phyloP scores from a whole-genome alignment of 169 alveolate species.

The Eimeria maxima region DNA sequence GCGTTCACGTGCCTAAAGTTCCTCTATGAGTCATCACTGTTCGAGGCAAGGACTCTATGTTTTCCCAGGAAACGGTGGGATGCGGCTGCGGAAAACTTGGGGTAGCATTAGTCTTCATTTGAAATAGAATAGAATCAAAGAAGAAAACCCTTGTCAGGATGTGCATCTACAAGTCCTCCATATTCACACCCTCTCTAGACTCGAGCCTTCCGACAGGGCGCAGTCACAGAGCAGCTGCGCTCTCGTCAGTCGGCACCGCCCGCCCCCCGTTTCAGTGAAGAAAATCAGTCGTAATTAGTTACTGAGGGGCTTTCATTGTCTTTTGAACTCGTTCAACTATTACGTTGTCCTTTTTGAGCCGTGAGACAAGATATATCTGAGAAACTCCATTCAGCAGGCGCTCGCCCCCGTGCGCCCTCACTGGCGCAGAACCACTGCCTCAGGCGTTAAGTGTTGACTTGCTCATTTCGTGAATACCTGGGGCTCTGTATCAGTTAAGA shows the following conservation, averaged over 20 bases:
- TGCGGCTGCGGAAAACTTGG: background rate
- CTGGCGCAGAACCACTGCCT: background rate
- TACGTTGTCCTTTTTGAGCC: background rate
- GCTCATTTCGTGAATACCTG: background rate
- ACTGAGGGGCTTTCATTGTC: slow-evolving; percentile 20
- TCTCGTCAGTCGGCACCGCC: slow-evolving; percentile 24
- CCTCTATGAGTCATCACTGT: background rate
- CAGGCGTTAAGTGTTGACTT: background rate
- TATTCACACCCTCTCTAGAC: background rate
- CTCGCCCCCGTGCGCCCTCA: background rate
- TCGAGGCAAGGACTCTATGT: background rate
- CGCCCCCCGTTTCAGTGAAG: slow-evolving; percentile 14
- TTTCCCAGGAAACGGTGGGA: background rate
- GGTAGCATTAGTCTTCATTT: background rate
- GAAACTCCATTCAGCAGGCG: background rate
- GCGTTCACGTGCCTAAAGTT: background rate
- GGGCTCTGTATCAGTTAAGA: background rate
- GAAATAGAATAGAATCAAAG: background rate
- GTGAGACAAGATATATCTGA: background rate
- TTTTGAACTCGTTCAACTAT: background rate
- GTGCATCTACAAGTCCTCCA: background rate
- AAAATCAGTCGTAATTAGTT: background rate
- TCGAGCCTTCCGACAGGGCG: background rate
- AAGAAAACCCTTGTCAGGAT: background rate
- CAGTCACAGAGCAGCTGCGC: slow-evolving; percentile 48